phyloP scores from a whole-genome alignment of 805 yeast species.

The Clavispora carvajalis region DNA sequence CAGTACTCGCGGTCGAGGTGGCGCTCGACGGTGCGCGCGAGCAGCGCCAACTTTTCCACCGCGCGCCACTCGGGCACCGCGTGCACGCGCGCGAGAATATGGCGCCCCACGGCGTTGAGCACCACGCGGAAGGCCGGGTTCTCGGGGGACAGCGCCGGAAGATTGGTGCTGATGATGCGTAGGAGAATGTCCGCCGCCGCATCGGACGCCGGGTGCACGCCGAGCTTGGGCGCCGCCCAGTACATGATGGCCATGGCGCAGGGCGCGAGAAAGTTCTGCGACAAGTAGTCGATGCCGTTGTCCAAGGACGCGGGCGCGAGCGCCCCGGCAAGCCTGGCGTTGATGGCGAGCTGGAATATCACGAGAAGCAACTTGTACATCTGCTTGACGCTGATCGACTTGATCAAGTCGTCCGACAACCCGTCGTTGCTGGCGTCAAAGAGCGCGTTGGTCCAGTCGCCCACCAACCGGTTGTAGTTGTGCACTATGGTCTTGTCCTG shows the following conservation, averaged over 20 bases:
- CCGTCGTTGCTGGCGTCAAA: slow-evolving; percentile 67
- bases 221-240: slow-evolving; percentile 22
- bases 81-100: slow-evolving; percentile 4
- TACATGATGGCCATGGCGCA: slow-evolving; percentile 38
- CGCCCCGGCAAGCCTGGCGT: slow-evolving; percentile 51
- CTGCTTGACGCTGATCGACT: slow-evolving; percentile 60
- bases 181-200: slow-evolving; percentile 9
- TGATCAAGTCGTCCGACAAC: slow-evolving; percentile 75
- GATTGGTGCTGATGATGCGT: slow-evolving; percentile 11
- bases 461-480: slow-evolving; percentile 33
- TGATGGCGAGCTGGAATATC: slow-evolving; percentile 66
- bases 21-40: slow-evolving; percentile 4
- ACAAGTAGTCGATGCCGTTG: slow-evolving; percentile 82
- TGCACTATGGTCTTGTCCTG: slow-evolving; percentile 26
- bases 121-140: slow-evolving; percentile 10
- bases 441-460: slow-evolving; percentile 75
- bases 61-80: not conserved
- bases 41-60: slow-evolving; percentile 4
- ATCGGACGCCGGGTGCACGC: slow-evolving; percentile 9
- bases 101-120: slow-evolving; percentile 11
- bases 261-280: slow-evolving; percentile 69
- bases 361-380: slow-evolving; percentile 65
- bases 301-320: slow-evolving; percentile 56
- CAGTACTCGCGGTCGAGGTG: not conserved
- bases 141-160: slow-evolving; percentile 5